phyloP scores from a whole-genome alignment of 2,329 filamentous ascomycete species.

The Claviceps sp. region DNA sequence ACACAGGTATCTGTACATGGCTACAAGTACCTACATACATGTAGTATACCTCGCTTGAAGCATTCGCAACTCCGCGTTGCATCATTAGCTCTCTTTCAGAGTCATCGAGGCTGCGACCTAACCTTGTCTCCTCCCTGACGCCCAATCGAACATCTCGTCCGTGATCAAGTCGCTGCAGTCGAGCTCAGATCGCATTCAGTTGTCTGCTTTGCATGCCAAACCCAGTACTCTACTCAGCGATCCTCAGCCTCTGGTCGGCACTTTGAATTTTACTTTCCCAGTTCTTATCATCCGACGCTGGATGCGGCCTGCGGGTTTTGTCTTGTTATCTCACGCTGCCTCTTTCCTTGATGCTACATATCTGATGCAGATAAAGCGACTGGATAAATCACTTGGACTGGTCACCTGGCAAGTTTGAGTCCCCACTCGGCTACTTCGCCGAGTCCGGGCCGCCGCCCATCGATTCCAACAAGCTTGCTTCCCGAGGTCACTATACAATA shows the following conservation, averaged over 20 bases:
- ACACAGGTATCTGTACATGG: neutral
- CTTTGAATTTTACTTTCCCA: neutral
- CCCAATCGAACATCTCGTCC: neutral
- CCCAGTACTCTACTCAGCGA: neutral
- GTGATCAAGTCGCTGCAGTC: neutral
- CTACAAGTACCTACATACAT: neutral
- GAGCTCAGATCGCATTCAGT: neutral
- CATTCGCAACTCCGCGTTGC: neutral
- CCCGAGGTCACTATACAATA: neutral
- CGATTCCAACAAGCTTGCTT: neutral
- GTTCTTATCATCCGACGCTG: neutral
- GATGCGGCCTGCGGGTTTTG: constrained; percentile 1
- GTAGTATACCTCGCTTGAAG: neutral
- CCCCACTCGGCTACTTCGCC: neutral
- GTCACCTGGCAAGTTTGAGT: constrained; percentile 1
- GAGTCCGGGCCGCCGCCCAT: neutral
- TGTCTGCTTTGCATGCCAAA: neutral
- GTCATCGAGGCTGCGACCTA: neutral
- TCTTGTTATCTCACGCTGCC: neutral
- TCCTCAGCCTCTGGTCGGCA: neutral
- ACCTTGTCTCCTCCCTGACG: neutral
- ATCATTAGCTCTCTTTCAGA: constrained; percentile 2
- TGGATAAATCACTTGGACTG: neutral
- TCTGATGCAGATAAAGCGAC: neutral
- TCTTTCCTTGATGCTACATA: neutral